Evolutionary conservation across 2,329 filamentous ascomycete species (phyloP).

Genomic region (Chaetomiaceae sp.): DNA sequence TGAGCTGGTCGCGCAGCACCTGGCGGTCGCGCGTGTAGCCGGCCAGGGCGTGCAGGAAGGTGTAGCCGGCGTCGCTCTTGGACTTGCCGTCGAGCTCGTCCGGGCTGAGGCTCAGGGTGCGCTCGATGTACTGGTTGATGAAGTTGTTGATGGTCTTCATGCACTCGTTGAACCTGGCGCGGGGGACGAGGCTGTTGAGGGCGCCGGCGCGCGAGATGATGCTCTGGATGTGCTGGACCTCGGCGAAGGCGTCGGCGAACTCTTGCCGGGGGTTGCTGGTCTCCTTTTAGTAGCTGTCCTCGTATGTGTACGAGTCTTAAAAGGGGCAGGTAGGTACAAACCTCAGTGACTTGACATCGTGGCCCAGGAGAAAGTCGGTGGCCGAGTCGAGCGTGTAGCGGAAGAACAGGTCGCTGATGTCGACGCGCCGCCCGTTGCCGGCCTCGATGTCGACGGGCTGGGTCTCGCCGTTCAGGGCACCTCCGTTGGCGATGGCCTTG

Average conservation of each 20-base stretch:
- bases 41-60: slow-evolving; percentile 81
- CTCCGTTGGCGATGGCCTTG: slow-evolving; percentile 56
- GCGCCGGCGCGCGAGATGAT: slow-evolving; percentile 61
- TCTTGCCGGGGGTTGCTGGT: slow-evolving; percentile 51
- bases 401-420: slow-evolving; percentile 75
- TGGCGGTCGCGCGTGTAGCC: slow-evolving; percentile 67
- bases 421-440: slow-evolving; percentile 59
- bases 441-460: slow-evolving; percentile 59
- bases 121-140: slow-evolving; percentile 72
- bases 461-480: slow-evolving; percentile 52
- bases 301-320: too few species aligned
- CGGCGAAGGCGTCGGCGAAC: slow-evolving; percentile 78
- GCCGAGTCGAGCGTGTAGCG: slow-evolving; percentile 79
- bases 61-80: slow-evolving; percentile 68
- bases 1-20: slow-evolving; percentile 77
- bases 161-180: slow-evolving; percentile 55
- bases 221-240: slow-evolving; percentile 71
- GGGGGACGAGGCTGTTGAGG: slow-evolving; percentile 58
- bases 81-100: slow-evolving; percentile 69
- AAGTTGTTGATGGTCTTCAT: slow-evolving; percentile 70
- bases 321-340: slow-evolving; percentile 27
- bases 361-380: slow-evolving; percentile 80
- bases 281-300: background rate
- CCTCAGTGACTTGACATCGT: slow-evolving; percentile 62
- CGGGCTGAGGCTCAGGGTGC: slow-evolving; percentile 61